Conservation (phyloP, 2,329 filamentous ascomycete species). For the Paecilomyces dactylethromorphus region DNA sequence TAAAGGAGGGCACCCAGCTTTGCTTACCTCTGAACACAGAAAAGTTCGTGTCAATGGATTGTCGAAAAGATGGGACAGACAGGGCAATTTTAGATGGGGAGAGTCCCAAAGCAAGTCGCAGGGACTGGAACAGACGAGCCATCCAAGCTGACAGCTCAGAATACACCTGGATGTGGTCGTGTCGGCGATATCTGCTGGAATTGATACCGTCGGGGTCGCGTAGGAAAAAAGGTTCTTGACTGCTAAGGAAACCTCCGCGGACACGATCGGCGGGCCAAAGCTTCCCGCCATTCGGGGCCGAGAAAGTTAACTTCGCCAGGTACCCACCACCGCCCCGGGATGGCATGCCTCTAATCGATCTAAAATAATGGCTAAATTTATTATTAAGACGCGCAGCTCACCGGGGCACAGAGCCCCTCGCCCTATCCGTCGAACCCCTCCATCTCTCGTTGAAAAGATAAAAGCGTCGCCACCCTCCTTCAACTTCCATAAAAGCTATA, state of each 20-base stretch:
- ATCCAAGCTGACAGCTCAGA: conserved; percentile 13
- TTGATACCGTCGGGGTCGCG: not conserved
- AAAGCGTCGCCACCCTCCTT: too few relatives aligned
- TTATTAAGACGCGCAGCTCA: too few relatives aligned
- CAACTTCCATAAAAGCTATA: too few relatives aligned
- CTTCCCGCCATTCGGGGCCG: not conserved
- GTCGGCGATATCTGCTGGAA: not conserved
- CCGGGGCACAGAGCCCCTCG: too few relatives aligned
- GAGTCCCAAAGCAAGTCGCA: conserved; percentile 24
- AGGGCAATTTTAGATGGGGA: conserved; percentile 9
- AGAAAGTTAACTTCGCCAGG: too few relatives aligned
- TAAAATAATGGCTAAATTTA: too few relatives aligned
- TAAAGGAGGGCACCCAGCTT: not conserved
- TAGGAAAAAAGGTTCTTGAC: too few relatives aligned
- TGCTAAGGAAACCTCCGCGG: not conserved
- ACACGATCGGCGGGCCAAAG: not conserved
- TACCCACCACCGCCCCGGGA: too few relatives aligned
- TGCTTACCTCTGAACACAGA: conserved; percentile 29
- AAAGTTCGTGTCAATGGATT: conserved; percentile 32
- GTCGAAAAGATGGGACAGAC: conserved; percentile 11
- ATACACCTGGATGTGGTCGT: not conserved
- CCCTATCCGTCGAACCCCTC: too few relatives aligned
- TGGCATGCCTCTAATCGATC: too few relatives aligned
- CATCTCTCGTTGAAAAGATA: too few relatives aligned
- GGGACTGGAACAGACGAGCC: conserved; percentile 27